Base-by-base conservation (phyloP, 257 asterid species). In the Cinchona pubescens region DNA sequence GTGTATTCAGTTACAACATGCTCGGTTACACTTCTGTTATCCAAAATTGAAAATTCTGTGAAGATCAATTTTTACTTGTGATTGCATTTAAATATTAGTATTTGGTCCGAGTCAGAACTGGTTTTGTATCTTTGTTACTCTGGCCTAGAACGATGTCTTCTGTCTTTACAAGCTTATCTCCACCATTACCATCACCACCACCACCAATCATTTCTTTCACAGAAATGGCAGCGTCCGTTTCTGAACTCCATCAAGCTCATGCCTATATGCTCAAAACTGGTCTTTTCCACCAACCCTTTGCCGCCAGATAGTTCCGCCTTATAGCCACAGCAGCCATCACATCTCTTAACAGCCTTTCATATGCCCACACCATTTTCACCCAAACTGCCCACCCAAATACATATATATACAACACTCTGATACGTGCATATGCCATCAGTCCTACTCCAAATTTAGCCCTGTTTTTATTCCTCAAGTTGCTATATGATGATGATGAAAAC, bases 191-290 rank as follows among this genome's bases (percentile, higher is more conserved):
- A n/a, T n/a, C 59, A n/a, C 40, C 80, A 23, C 43, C 80, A 8
- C 80, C 81, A 13, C 55, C 78, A 37, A 79, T 80, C 49, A 71
- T 80, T 62, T 77, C 84, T 38, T 80, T 83, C 67, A 46, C 59
- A 70, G 86, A 83, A 3, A 74, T 18, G 64, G 84, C 82, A 55
- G 70, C 58, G 58, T 77, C 82, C 71, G 71, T 77, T 4, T 65
- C 81, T 14, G 75, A 81, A 73, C 79, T 83, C 79, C 79, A 72
- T 8, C 87, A 83, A 69, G 81, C 79, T 55, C 88, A 85, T 25
- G 84, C 84, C 67, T 64, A 77, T 48, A 67, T 79, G 80, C 82
- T 85, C 64, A 85, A 85, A 85, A 75, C 86, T 10, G 82, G 83
- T 62, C 53, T 77, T 55, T 80, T 82, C 16, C 79, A 71, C 15